These are phyloP conservation scores for Diaporthe eres DNA, from an alignment of 2,329 filamentous ascomycete genomes.

Conservation along the genomic window DNA sequence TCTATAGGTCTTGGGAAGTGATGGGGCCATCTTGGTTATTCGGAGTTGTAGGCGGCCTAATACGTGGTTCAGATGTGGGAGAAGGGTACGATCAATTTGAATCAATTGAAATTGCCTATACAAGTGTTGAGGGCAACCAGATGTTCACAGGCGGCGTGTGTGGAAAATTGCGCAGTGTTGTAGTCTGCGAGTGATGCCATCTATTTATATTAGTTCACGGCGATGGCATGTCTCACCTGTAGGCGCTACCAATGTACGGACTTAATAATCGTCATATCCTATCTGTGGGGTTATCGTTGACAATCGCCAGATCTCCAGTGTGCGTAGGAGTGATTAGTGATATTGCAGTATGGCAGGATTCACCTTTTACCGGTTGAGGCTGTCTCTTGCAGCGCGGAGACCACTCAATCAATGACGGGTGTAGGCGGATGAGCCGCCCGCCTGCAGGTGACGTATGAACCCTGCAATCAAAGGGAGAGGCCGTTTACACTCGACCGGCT, in stretches of 20 bases:
- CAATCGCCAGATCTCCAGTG: neutral
- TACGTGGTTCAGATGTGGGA: neutral
- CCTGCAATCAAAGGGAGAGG: neutral
- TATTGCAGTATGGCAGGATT: neutral
- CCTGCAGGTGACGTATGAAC: neutral
- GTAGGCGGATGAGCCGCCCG: slow-evolving; percentile 19
- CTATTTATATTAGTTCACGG: neutral
- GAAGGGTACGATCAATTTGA: too few relatives aligned
- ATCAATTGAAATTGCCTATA: too few relatives aligned
- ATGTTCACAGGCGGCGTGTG: neutral
- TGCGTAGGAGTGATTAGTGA: slow-evolving; percentile 9
- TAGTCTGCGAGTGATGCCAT: neutral
- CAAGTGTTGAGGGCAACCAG: neutral
- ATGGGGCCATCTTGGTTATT: neutral
- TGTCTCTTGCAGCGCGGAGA: neutral
- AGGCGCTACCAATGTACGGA: neutral
- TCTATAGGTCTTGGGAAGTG: slow-evolving; percentile 75
- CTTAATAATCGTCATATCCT: neutral
- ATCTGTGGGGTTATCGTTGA: neutral
- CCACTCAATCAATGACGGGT: slow-evolving; percentile 17
- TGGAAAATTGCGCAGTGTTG: fast-evolving
- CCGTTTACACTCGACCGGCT: too few relatives aligned
- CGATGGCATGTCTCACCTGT: too few relatives aligned
- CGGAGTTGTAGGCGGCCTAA: too few relatives aligned
- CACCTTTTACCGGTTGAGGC: neutral